Percentiles rank a stretch among this genome's conserved stretches.
phyloP scores from a whole-genome alignment of 2,329 filamentous ascomycete genomes.

The Xylaria sp. region DNA sequence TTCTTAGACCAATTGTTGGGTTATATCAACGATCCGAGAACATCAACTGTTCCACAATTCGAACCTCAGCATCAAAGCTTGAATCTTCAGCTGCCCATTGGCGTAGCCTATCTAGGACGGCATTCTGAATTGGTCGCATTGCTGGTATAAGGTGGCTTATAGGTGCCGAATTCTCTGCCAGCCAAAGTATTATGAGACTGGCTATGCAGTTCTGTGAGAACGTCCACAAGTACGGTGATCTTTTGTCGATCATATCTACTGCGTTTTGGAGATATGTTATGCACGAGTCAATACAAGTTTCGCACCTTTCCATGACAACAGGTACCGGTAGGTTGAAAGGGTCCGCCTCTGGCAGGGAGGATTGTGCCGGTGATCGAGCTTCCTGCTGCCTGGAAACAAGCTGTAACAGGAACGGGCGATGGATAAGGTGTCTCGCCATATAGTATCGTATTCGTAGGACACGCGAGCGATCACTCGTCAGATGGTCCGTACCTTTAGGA shows the following conservation, averaged over 20 bases:
- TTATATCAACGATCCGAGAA: slow-evolving; percentile 44
- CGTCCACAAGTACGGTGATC: slow-evolving; percentile 54
- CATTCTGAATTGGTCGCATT: slow-evolving; percentile 46
- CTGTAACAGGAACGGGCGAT: slow-evolving; percentile 55
- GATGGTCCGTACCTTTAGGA: slow-evolving; percentile 64
- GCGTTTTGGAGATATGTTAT: slow-evolving; percentile 52
- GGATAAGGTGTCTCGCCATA: slow-evolving; percentile 75
- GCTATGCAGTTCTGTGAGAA: slow-evolving; percentile 52
- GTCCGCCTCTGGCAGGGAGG: slow-evolving; percentile 39
- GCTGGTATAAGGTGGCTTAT: slow-evolving; percentile 47
- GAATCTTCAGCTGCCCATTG: slow-evolving; percentile 51
- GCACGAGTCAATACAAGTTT: slow-evolving; percentile 52
- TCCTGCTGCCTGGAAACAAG: slow-evolving; percentile 59
- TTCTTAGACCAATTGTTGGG: not conserved
- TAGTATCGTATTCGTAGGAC: slow-evolving; percentile 80
- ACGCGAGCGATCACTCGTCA: slow-evolving; percentile 70
- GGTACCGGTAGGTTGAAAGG: slow-evolving; percentile 43
- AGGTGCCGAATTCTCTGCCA: slow-evolving; percentile 49
- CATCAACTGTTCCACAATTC: slow-evolving; percentile 44
- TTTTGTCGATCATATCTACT: slow-evolving; percentile 51
- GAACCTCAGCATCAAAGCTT: slow-evolving; percentile 48
- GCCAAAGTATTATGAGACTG: slow-evolving; percentile 50
- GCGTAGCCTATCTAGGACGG: slow-evolving; percentile 47
- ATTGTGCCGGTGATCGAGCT: slow-evolving; percentile 39
- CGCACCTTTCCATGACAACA: slow-evolving; percentile 51